Conservation (phyloP, 352 stramenopile genomes). For the Blastocystis sp. region DNA sequence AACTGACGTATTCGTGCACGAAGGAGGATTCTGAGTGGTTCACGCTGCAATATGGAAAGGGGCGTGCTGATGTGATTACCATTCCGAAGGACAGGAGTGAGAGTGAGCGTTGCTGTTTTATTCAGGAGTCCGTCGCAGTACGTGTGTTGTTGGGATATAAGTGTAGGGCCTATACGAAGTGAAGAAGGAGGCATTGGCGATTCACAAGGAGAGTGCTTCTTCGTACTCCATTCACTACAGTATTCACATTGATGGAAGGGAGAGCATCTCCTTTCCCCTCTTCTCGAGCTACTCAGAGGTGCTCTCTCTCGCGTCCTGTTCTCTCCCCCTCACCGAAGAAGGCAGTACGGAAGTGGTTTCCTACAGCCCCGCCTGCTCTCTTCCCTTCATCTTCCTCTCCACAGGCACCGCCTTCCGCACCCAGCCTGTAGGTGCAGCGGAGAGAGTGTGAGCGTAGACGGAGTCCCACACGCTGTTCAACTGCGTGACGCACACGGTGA, state of each 20-base stretch:
- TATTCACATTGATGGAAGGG: neutral
- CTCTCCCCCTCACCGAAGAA: neutral
- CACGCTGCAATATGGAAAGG: neutral
- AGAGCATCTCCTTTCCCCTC: neutral
- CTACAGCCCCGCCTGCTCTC: neutral
- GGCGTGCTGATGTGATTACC: neutral
- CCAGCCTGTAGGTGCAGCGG: neutral
- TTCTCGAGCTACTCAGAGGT: neutral
- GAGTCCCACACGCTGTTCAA: neutral
- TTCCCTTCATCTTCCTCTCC: neutral
- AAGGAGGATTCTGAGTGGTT: neutral
- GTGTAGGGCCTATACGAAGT: neutral
- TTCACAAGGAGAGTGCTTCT: neutral
- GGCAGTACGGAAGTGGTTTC: neutral
- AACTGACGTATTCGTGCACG: neutral
- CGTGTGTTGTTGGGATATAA: neutral
- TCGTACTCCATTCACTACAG: neutral
- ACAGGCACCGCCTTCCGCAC: neutral
- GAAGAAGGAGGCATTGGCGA: neutral
- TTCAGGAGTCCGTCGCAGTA: neutral
- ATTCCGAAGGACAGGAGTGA: neutral
- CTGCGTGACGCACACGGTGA: neutral
- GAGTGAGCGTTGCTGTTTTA: neutral
- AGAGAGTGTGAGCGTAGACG: neutral
- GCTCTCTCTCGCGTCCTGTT: neutral